Evolutionary conservation across 768 basidiomycete genomes (phyloP).

Genomic region (Pulveroboletus sp.): DNA sequence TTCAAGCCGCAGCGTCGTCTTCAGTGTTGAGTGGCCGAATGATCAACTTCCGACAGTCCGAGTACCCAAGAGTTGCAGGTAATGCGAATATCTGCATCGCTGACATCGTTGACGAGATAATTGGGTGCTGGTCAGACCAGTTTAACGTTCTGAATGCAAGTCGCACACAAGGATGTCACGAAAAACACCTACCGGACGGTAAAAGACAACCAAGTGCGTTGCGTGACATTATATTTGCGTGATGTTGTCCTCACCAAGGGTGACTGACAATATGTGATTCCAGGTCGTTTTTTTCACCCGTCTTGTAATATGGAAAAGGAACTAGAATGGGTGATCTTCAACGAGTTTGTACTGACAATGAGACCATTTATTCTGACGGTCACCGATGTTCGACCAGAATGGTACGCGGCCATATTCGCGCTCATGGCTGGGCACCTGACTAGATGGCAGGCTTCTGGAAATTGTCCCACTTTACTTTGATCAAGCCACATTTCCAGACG

Average conservation of each 20-base stretch:
- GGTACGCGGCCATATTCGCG: constrained; percentile 45
- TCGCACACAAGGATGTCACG: constrained; percentile 92
- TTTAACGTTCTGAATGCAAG: constrained; percentile 99
- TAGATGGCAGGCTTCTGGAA: constrained; percentile 54
- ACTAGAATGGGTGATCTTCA: constrained; percentile 91
- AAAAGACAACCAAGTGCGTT: constrained; percentile 86
- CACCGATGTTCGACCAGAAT: constrained; percentile 84
- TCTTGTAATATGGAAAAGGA: constrained; percentile 83
- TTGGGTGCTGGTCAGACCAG: no score
- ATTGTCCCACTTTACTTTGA: constrained; percentile 70
- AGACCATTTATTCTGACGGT: constrained; percentile 88
- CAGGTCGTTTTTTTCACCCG: constrained; percentile 52
- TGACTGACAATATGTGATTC: no score
- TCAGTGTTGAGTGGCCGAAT: no score
- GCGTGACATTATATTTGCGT: constrained; percentile 15
- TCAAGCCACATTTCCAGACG: constrained; percentile 55
- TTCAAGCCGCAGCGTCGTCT: no score
- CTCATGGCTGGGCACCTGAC: neutral
- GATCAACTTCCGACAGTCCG: no score
- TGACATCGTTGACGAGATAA: no score
- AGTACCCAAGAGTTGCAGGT: no score
- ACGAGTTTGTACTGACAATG: constrained; percentile 93
- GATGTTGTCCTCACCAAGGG: neutral
- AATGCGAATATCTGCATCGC: no score
- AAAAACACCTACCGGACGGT: constrained; percentile 86